Percentiles rank a stretch among this genome's conserved stretches.
phyloP scores from a whole-genome alignment of 139 green algal genomes.

The Auxenochlorella pyrenoidosa region DNA sequence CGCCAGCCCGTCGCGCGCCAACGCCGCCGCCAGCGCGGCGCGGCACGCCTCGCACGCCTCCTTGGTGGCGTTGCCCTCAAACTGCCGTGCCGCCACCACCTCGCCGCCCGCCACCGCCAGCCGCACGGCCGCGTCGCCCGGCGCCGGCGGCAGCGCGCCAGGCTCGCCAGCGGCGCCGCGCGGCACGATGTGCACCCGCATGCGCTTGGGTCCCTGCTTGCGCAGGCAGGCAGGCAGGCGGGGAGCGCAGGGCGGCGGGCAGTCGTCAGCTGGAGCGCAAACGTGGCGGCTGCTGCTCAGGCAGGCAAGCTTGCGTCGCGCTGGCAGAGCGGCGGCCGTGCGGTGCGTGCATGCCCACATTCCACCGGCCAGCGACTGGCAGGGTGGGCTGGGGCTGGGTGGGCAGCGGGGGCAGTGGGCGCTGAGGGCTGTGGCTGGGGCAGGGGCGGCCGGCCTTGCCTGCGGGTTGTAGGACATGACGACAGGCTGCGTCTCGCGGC shows the following conservation, averaged over 20 bases:
- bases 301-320: no score
- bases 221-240: background rate
- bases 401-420: no score
- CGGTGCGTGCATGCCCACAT: background rate
- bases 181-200: constrained; percentile 30
- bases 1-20: constrained; percentile 56
- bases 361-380: background rate
- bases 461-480: constrained; percentile 65
- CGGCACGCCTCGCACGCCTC: constrained; percentile 43
- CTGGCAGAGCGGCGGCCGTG: no score
- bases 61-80: constrained; percentile 73
- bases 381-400: background rate
- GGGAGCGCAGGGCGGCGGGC: no score
- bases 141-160: background rate
- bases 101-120: constrained; percentile 64
- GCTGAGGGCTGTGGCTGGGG: no score
- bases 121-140: constrained; percentile 32
- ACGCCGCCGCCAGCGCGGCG: constrained; percentile 41
- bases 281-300: no score
- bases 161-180: background rate
- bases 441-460: background rate
- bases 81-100: constrained; percentile 63
- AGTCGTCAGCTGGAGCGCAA: no score
- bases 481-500: constrained; percentile 69
- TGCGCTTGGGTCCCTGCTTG: constrained; percentile 32